A percentile compares a stretch with the other conserved stretches of the same genome.
These are phyloP conservation scores for Neophaeococcomyces aloes DNA, from an alignment of 2,329 filamentous ascomycete genomes.

Conservation along the genomic window DNA sequence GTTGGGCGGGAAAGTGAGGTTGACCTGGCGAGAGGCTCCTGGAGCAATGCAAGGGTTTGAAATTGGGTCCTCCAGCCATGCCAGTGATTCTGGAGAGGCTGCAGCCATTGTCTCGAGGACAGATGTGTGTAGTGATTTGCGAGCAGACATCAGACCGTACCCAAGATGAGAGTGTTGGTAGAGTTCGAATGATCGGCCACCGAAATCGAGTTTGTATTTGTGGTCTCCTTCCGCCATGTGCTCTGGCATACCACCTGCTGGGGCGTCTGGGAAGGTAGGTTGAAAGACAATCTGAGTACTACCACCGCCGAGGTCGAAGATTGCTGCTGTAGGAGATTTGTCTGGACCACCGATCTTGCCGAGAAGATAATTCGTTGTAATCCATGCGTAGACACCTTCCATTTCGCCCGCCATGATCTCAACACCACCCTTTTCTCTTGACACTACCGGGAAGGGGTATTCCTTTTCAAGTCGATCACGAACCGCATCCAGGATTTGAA, in stretches of 20 bases:
- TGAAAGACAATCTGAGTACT: slow-evolving; percentile 98
- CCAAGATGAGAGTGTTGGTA: slow-evolving; percentile 98
- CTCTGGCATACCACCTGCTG: slow-evolving; percentile 70
- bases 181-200: slow-evolving; percentile 78
- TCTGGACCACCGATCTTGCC: slow-evolving; percentile 94
- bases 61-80: slow-evolving; percentile 62
- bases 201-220: slow-evolving; percentile 86
- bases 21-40: slow-evolving; percentile 63
- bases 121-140: slow-evolving; percentile 68
- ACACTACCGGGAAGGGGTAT: slow-evolving; percentile 91
- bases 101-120: slow-evolving; percentile 63
- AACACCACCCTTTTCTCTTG: slow-evolving; percentile 73
- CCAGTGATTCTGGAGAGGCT: slow-evolving; percentile 47
- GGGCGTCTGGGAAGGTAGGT: slow-evolving; percentile 71
- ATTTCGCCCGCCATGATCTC: slow-evolving; percentile 96
- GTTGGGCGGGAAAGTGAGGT: slow-evolving; percentile 56
- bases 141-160: slow-evolving; percentile 91
- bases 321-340: slow-evolving; percentile 77
- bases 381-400: slow-evolving; percentile 98
- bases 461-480: slow-evolving; percentile 70
- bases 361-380: slow-evolving; percentile 95
- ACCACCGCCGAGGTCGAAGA: slow-evolving; percentile 92
- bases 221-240: slow-evolving; percentile 82
- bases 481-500: slow-evolving; percentile 77
- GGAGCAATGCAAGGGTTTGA: slow-evolving; percentile 78